A percentile compares a stretch with the other conserved stretches of the same genome.
Evolutionary conservation across 495 filamentous ascomycete species (phyloP).

Genomic region (Trichocladium uniseriatum): DNA sequence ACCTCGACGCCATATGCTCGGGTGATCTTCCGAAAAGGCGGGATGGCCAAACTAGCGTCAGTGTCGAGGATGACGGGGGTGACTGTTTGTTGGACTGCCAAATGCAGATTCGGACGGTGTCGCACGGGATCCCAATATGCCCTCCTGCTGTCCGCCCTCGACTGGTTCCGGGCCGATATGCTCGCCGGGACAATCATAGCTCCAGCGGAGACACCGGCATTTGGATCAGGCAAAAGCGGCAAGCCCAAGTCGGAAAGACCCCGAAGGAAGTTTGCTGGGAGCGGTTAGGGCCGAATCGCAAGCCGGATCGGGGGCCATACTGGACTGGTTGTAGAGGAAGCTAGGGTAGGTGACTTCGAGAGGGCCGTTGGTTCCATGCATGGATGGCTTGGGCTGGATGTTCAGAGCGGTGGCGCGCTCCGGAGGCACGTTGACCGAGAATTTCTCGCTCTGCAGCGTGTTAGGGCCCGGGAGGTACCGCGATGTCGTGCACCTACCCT

Average conservation of each 20-base stretch:
- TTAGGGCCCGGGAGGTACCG: not conserved
- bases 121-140: slow-evolving; percentile 37
- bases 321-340: slow-evolving; percentile 39
- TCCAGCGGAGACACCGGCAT: slow-evolving; percentile 40
- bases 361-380: slow-evolving; percentile 33
- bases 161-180: slow-evolving; percentile 36
- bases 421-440: slow-evolving; percentile 8
- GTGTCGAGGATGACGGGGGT: slow-evolving; percentile 28
- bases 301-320: slow-evolving; percentile 19
- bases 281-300: not conserved
- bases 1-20: slow-evolving; percentile 19
- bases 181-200: slow-evolving; percentile 39
- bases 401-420: slow-evolving; percentile 19
- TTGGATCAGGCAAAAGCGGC: slow-evolving; percentile 35
- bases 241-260: slow-evolving; percentile 44
- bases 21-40: slow-evolving; percentile 29
- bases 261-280: slow-evolving; percentile 41
- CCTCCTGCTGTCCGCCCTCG: slow-evolving; percentile 43
- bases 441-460: slow-evolving; percentile 15
- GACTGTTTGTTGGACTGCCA: slow-evolving; percentile 39
- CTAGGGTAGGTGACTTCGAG: slow-evolving; percentile 46
- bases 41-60: slow-evolving; percentile 14
- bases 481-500: slow-evolving; percentile 26
- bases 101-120: slow-evolving; percentile 36
- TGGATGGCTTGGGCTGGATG: slow-evolving; percentile 29